Base-by-base conservation (phyloP, 2,329 filamentous ascomycete species). In the Aureobasidium sp. region DNA sequence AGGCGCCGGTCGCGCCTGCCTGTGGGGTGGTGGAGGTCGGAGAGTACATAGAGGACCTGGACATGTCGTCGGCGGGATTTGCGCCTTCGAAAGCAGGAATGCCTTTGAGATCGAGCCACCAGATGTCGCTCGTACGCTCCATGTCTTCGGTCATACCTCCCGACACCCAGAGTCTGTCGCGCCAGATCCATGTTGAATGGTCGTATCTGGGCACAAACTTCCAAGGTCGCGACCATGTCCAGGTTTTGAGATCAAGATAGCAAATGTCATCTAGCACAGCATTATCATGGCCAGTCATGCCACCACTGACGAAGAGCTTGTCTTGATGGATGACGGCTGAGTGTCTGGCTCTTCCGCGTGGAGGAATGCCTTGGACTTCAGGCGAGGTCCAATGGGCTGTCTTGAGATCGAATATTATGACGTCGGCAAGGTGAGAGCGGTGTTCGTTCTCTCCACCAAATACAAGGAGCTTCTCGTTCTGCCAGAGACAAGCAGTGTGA, bases 361-460 rank as follows among this genome's bases (percentile, higher is more conserved):
- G 94, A 32, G 94, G 82, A 0, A 88, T 87, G 1, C 94, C 94
- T 45, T 86, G 85, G 25, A 97, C 86, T 66, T 91, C 85, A 13
- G 94, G 94, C 68, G 96, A 91, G 7, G 90, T 95, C 94, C 94
- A 99, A 71, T 95, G 88, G 39, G 93, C 91, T 0, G 91, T 94
- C 72, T 92, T 90, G 62, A 99, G 84, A 72, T 99, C 92, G 72
- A 99, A 96, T 54, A 99, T 87, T 65, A 97, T 95, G 29, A 99
- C 85, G 73, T 99, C 94, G 51, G 92, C 95, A 13, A 99, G 85
- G 72, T 97, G 96, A 62, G 92, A 92, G 67, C 92, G 85, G 71
- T 97, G 94, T 73, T 99, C 94, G 75, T 99, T 99, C 77, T 99
- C 94, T 66, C 94, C 94, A 61, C 94, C 94, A 71, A 97, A 99